These are phyloP conservation scores for Rhynchospora tenuis DNA, from an alignment of 176 grass and related monocot genomes.

Conservation along the genomic window DNA sequence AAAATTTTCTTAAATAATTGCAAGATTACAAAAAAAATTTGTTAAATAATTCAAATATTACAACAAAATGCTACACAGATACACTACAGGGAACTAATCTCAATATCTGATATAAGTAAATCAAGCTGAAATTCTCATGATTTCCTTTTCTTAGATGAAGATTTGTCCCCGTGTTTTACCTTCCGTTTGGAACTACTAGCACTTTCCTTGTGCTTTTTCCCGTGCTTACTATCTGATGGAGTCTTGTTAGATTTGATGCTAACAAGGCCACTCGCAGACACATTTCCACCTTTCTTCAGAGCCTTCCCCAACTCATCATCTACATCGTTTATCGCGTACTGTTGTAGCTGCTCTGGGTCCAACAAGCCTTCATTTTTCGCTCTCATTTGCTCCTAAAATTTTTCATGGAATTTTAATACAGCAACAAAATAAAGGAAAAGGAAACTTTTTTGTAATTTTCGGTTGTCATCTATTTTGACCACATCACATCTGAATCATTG, in stretches of 20 bases:
- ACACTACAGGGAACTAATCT: not conserved
- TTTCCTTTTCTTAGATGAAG: constrained; percentile 57
- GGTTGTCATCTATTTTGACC: not conserved
- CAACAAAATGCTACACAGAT: not conserved
- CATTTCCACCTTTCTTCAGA: constrained; percentile 46
- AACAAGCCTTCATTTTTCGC: constrained; percentile 35
- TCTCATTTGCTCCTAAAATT: constrained; percentile 63
- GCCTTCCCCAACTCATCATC: constrained; percentile 56
- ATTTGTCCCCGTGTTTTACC: constrained; percentile 53
- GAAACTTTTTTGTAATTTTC: not conserved
- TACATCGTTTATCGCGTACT: constrained; percentile 50
- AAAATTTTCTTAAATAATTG: no score
- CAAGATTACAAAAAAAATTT: not conserved
- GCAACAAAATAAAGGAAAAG: not conserved
- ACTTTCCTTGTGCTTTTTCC: constrained; percentile 33
- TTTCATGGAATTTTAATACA: not conserved
- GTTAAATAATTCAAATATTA: not conserved
- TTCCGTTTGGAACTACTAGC: constrained; percentile 54
- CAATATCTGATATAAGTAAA: not conserved
- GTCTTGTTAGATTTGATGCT: constrained; percentile 70
- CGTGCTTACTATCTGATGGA: constrained; percentile 31
- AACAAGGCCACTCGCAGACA: constrained; percentile 66
- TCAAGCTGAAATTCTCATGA: constrained; percentile 13
- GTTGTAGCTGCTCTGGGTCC: constrained; percentile 47
- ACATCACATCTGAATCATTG: not conserved